Conservation (phyloP, 2,329 filamentous ascomycete species). For the Clonostachys sp. region DNA sequence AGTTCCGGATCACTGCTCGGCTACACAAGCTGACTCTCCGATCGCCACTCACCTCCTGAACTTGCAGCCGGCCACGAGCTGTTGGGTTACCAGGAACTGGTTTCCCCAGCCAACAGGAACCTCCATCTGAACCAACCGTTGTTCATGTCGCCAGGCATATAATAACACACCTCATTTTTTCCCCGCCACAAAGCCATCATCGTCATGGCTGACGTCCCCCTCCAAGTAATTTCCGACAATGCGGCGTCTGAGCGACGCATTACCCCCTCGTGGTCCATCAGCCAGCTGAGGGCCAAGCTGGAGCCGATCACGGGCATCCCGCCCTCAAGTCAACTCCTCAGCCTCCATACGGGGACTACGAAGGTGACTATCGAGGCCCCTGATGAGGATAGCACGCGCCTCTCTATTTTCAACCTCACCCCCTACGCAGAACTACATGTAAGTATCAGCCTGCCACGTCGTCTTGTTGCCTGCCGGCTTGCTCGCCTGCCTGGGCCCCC, state of each 20-base stretch:
- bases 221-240: slow-evolving; percentile 72
- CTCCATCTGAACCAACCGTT: background rate
- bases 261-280: slow-evolving; percentile 86
- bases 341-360: slow-evolving; percentile 55
- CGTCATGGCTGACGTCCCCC: slow-evolving; percentile 67
- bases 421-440: slow-evolving; percentile 78
- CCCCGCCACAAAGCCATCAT: background rate
- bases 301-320: slow-evolving; percentile 93
- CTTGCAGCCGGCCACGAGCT: background rate
- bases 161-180: background rate
- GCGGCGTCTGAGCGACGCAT: slow-evolving; percentile 83
- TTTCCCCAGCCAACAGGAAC: background rate
- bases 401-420: slow-evolving; percentile 62
- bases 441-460: slow-evolving; percentile 35
- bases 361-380: slow-evolving; percentile 60
- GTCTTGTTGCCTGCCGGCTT: background rate
- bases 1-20: too few relatives aligned
- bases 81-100: background rate
- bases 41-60: too few relatives aligned
- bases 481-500: too few relatives aligned
- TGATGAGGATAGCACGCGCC: slow-evolving; percentile 66
- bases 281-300: slow-evolving; percentile 78
- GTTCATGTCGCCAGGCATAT: background rate
- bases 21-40: too few relatives aligned
- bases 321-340: slow-evolving; percentile 71